phyloP scores from a whole-genome alignment of 331 rosid genomes.

The Quercus tomentella region DNA sequence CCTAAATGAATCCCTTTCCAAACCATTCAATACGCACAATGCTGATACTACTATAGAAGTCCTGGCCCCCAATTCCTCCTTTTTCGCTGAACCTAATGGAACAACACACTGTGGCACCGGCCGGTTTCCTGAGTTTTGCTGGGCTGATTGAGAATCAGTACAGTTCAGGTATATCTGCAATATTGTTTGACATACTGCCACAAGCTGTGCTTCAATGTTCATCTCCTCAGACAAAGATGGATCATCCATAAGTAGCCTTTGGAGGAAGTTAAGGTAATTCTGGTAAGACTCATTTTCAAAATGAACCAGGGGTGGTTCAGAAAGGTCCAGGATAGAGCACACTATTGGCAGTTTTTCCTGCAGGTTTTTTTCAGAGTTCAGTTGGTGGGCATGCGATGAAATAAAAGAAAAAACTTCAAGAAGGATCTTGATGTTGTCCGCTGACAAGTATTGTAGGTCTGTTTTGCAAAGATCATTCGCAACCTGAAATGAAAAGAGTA shows the following conservation, averaged over 20 bases:
- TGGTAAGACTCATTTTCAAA: conserved; percentile 89
- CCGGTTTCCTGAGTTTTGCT: conserved; percentile 30
- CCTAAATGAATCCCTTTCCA: conserved; percentile 58
- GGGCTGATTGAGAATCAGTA: conserved; percentile 38
- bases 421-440: conserved; percentile 53
- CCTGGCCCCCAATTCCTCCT: conserved; percentile 88
- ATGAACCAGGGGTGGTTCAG: conserved; percentile 92
- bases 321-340: conserved; percentile 80
- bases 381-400: conserved; percentile 73
- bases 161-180: conserved; percentile 73
- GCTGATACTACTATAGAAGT: conserved; percentile 69
- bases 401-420: conserved; percentile 60
- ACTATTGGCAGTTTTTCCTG: conserved; percentile 80
- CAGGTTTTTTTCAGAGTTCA: conserved; percentile 57
- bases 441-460: conserved; percentile 52
- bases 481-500: conserved; percentile 42
- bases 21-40: conserved; percentile 53
- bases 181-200: conserved; percentile 58
- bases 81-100: conserved; percentile 74
- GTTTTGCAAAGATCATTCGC: conserved; percentile 61
- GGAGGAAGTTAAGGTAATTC: conserved; percentile 72
- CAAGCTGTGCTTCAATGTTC: conserved; percentile 61
- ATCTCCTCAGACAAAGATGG: conserved; percentile 38
- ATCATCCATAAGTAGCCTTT: conserved; percentile 29
- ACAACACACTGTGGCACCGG: conserved; percentile 52